These are phyloP conservation scores for Aureobasidium sp. DNA, from an alignment of 2,329 filamentous ascomycete genomes.

Conservation along the genomic window DNA sequence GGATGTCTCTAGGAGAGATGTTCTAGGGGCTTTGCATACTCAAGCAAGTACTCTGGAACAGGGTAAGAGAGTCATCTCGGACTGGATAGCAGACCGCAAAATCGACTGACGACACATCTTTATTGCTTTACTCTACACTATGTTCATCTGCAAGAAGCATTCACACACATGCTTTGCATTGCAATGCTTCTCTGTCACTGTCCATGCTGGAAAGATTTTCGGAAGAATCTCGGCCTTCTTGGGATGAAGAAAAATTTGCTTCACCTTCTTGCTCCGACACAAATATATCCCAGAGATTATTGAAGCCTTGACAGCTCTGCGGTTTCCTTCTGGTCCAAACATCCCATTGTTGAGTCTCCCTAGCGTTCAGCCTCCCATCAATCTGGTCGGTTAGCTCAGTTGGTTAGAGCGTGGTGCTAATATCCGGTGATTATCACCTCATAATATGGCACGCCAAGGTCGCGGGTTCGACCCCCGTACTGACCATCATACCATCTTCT, in stretches of 20 bases:
- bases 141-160: neutral
- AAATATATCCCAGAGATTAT: too few species aligned
- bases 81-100: constrained; percentile 19
- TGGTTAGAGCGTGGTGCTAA: constrained; percentile 27
- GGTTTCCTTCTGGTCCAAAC: neutral
- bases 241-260: too few species aligned
- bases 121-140: neutral
- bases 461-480: constrained; percentile 25
- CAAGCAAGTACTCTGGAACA: constrained; percentile 39
- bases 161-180: neutral
- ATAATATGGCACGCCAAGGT: constrained; percentile 21
- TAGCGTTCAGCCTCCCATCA: neutral
- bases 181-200: neutral
- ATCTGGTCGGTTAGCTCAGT: constrained; percentile 22
- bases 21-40: constrained; percentile 44
- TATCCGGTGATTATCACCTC: constrained; percentile 6
- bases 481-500: constrained; percentile 14
- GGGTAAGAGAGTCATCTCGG: constrained; percentile 35
- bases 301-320: neutral
- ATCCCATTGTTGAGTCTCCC: neutral
- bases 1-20: constrained; percentile 31
- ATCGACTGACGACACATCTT: neutral
- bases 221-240: too few species aligned
- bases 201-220: too few species aligned
- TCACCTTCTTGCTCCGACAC: too few species aligned